phyloP scores from a whole-genome alignment of 345 rosid genomes.

The Gossypium turneri region DNA sequence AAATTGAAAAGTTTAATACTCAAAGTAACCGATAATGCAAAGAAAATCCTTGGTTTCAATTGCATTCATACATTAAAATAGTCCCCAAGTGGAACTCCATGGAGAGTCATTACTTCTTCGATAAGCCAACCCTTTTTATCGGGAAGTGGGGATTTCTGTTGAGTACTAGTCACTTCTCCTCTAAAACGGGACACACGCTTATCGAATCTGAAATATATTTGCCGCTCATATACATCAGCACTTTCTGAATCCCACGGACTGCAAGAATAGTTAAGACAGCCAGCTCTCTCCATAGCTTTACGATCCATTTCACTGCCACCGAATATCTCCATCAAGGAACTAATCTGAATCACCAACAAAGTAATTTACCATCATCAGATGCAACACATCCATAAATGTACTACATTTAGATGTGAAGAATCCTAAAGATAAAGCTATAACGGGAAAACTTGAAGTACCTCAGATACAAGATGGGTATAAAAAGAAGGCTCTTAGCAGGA shows the following conservation, averaged over 20 bases:
- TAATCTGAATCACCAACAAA: slow-evolving; percentile 38
- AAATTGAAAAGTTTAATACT: slow-evolving; percentile 9
- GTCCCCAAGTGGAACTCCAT: slow-evolving; percentile 91
- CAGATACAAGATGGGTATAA: not conserved
- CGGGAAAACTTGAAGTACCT: not conserved
- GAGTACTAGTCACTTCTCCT: slow-evolving; percentile 93
- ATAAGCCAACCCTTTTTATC: slow-evolving; percentile 76
- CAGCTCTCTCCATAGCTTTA: slow-evolving; percentile 81
- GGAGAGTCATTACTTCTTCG: slow-evolving; percentile 91
- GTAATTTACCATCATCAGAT: slow-evolving; percentile 14
- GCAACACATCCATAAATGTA: not conserved
- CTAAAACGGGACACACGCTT: slow-evolving; percentile 63
- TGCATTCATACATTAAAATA: slow-evolving; percentile 57
- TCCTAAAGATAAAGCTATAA: not conserved
- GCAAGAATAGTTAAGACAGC: slow-evolving; percentile 75
- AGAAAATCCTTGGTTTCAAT: not conserved
- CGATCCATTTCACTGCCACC: slow-evolving; percentile 79
- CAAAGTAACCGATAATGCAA: not conserved
- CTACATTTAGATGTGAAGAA: not conserved
- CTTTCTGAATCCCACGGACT: slow-evolving; percentile 93
- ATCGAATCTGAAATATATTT: slow-evolving; percentile 74
- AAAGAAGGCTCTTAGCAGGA: not conserved
- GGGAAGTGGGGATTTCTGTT: slow-evolving; percentile 62
- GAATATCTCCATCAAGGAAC: slow-evolving; percentile 68
- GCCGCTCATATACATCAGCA: slow-evolving; percentile 70